A percentile compares a stretch with the other conserved stretches of the same genome.
These are phyloP conservation scores for Pichia sp. DNA, from an alignment of 1,139 yeast species.

Conservation along the genomic window DNA sequence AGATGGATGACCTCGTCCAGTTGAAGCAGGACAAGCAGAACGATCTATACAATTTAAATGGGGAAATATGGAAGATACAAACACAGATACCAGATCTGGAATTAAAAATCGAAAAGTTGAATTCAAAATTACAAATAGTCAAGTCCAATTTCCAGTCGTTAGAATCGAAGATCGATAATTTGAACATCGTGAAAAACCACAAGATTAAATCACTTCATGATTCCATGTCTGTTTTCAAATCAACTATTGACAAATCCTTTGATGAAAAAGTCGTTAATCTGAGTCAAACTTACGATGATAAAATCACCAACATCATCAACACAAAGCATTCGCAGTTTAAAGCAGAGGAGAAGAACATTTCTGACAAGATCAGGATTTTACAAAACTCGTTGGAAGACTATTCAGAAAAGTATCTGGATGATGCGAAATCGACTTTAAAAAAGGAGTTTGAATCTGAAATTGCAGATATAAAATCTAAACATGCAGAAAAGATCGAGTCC, in stretches of 20 bases:
- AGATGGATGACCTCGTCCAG: slow-evolving; percentile 6
- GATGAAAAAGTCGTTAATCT: slow-evolving; percentile 19
- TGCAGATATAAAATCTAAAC: not conserved
- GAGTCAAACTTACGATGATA: slow-evolving; percentile 20
- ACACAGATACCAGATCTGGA: slow-evolving; percentile 27
- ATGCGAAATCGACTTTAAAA: not conserved
- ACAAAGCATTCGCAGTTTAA: slow-evolving; percentile 14
- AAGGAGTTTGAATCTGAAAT: slow-evolving; percentile 5
- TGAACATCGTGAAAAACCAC: slow-evolving; percentile 7
- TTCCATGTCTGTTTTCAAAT: slow-evolving; percentile 17
- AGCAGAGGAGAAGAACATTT: slow-evolving; percentile 8
- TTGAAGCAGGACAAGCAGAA: slow-evolving; percentile 11
- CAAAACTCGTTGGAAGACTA: slow-evolving; percentile 11
- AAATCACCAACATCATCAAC: slow-evolving; percentile 16
- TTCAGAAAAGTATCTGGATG: slow-evolving; percentile 6
- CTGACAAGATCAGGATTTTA: slow-evolving; percentile 9
- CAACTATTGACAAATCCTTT: slow-evolving; percentile 18
- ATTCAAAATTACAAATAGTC: slow-evolving; percentile 11
- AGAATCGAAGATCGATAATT: slow-evolving; percentile 18
- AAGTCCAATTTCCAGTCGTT: slow-evolving; percentile 18
- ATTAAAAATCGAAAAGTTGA: slow-evolving; percentile 22
- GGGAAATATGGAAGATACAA: slow-evolving; percentile 24
- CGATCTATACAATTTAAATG: slow-evolving; percentile 10
- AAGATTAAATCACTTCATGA: slow-evolving; percentile 14
- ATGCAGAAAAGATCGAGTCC: not conserved